Percentiles rank a stretch among this genome's conserved stretches.
phyloP scores from a whole-genome alignment of 768 basidiomycete species.

The Fomitopsis serialis region DNA sequence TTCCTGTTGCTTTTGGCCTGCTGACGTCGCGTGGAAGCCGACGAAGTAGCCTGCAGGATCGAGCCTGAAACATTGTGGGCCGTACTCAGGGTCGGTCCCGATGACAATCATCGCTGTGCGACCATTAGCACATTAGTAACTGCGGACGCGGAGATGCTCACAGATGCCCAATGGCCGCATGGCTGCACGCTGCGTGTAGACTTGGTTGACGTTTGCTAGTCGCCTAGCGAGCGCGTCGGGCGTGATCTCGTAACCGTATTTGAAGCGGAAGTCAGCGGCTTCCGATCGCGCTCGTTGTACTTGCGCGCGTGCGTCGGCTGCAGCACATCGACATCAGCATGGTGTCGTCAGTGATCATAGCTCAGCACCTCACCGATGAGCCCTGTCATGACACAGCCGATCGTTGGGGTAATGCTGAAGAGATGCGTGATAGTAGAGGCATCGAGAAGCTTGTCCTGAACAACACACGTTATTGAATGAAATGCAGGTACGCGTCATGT shows the following conservation, averaged over 20 bases:
- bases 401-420: slow-evolving; percentile 92
- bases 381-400: slow-evolving; percentile 99
- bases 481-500: neutral
- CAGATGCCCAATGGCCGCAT: slow-evolving; percentile 97
- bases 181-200: slow-evolving; percentile 94
- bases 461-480: neutral
- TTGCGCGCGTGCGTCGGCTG: slow-evolving; percentile 91
- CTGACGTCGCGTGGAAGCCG: slow-evolving; percentile 94
- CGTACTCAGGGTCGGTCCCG: slow-evolving; percentile 83
- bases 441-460: slow-evolving; percentile 94
- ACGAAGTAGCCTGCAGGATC: slow-evolving; percentile 99
- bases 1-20: slow-evolving; percentile 97
- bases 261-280: slow-evolving; percentile 91
- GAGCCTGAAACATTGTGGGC: slow-evolving; percentile 97
- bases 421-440: slow-evolving; percentile 91
- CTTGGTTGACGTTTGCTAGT: slow-evolving; percentile 97
- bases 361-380: slow-evolving; percentile 58
- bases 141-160: slow-evolving; percentile 32
- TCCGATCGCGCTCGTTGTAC: slow-evolving; percentile 81
- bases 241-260: slow-evolving; percentile 97
- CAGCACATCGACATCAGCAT: neutral
- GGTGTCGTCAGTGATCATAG: neutral
- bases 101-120: slow-evolving; percentile 89
- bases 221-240: slow-evolving; percentile 93
- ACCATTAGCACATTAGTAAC: neutral